Conservation (phyloP, 2,329 filamentous ascomycete genomes). For the Thielaviopsis populi region DNA sequence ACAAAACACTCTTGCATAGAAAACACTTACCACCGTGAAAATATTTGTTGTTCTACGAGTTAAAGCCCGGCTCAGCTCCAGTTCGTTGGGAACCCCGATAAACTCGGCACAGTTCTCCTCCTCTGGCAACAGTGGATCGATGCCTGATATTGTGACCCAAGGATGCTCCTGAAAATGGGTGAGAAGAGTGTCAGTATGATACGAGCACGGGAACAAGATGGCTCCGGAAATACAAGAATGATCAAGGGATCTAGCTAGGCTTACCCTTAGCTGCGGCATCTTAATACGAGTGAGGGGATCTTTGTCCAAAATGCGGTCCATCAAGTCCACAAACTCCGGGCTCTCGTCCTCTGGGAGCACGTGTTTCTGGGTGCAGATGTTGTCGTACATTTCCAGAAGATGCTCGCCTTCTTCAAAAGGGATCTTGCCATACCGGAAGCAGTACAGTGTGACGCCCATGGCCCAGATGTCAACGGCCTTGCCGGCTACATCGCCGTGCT, state of each 20-base stretch:
- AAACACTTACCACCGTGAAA: slow-evolving; percentile 54
- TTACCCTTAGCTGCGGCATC: slow-evolving; percentile 68
- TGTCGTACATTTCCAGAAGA: slow-evolving; percentile 76
- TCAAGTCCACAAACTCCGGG: slow-evolving; percentile 57
- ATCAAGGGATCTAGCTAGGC: background rate
- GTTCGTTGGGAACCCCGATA: slow-evolving; percentile 71
- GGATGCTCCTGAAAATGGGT: slow-evolving; percentile 52
- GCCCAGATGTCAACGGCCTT: slow-evolving; percentile 94
- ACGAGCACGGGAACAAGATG: background rate
- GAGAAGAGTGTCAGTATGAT: background rate
- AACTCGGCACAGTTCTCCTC: slow-evolving; percentile 76
- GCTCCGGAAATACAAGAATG: too few species aligned
- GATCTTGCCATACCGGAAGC: slow-evolving; percentile 72
- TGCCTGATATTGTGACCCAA: slow-evolving; percentile 76
- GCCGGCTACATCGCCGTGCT: slow-evolving; percentile 75
- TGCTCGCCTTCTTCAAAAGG: slow-evolving; percentile 62
- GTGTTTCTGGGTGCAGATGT: slow-evolving; percentile 60
- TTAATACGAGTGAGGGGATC: slow-evolving; percentile 68
- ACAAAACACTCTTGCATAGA: background rate
- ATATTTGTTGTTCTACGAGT: slow-evolving; percentile 80
- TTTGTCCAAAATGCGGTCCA: slow-evolving; percentile 64
- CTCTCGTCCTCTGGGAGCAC: slow-evolving; percentile 49
- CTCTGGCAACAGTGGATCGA: slow-evolving; percentile 60
- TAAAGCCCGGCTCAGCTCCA: slow-evolving; percentile 81
- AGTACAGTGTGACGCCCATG: slow-evolving; percentile 92